Evolutionary conservation across 306 rosid species (phyloP).

Genomic region (Malus fusca): DNA sequence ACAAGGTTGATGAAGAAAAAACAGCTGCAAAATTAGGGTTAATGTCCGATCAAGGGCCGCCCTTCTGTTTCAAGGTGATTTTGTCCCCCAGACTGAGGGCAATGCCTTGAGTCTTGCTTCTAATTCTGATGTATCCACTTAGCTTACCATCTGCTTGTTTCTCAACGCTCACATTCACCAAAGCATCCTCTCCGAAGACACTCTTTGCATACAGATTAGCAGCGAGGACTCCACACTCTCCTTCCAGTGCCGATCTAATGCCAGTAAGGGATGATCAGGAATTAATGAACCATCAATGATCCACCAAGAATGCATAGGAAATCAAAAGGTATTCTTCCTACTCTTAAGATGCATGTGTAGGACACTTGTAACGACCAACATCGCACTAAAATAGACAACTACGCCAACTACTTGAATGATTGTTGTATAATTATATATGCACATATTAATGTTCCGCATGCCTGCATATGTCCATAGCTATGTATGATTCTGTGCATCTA

Average conservation of each 20-base stretch:
- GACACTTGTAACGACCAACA: neutral
- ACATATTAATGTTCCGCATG: too few species aligned
- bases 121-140: slow-evolving; percentile 92
- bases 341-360: neutral
- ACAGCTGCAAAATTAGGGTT: slow-evolving; percentile 13
- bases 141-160: slow-evolving; percentile 83
- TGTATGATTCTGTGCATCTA: neutral
- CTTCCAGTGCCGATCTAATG: slow-evolving; percentile 84
- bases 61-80: slow-evolving; percentile 98
- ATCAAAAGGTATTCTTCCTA: neutral
- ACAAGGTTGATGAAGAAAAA: neutral
- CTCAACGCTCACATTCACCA: slow-evolving; percentile 93
- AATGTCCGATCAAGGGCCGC: slow-evolving; percentile 39
- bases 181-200: slow-evolving; percentile 96
- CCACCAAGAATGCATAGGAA: neutral
- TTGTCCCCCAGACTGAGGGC: slow-evolving; percentile 98
- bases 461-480: neutral
- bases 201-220: slow-evolving; percentile 96
- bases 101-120: slow-evolving; percentile 99
- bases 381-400: neutral
- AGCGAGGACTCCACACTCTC: slow-evolving; percentile 95
- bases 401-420: neutral
- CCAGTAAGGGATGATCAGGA: slow-evolving; percentile 13
- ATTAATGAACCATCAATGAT: slow-evolving; percentile 5
- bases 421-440: neutral